Evolutionary conservation across 1,284 basidiomycete species (phyloP), one percentile per base, ranked within the genome.

Genomic region (Tylopilus sp.): DNA sequence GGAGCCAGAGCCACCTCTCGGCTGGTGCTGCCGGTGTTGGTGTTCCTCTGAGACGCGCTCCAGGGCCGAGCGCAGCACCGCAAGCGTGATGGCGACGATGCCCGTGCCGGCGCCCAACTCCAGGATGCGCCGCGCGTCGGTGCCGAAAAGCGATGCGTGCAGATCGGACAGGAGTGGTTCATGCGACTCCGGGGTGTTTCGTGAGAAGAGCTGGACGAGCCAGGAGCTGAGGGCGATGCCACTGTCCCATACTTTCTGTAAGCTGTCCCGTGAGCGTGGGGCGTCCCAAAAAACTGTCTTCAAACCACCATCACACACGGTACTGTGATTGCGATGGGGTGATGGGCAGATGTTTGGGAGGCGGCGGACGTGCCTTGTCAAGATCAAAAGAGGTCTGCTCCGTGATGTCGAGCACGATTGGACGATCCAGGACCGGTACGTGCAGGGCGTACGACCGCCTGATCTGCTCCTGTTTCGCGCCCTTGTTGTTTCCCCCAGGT

Each of bases 171-270:
- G 21, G 13, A 64, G 43, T 6, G 0, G 3, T 6, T 28, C 26
- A 9, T 31, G 30, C 6, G 11, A 10, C 19, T 30, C 42, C 15
- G 36, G 30, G 0, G 6, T 18, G 18, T 41, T 46, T 19, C 30
- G 49, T 1, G 48, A 37, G 39, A 55, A 63, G 48, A 74, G 66
- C 54, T 66, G 66, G 13, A 74, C 68, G 15, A 92, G 71, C 88
- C 89, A 92, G 0, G 87, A 79, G 48, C 84, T 82, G 19, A 92
- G 70, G 2, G 87, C 89, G 41, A 92, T 76, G 2, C 90, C 91
- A 48, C 89, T 93, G 65, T 94, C 92, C 92, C 91, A 93, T 44
- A 93, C 79, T 89, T 93, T 94, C 91, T 93, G 70, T 12, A 23
- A 48, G 46, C 57, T 46, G 10, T 6, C 10, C 16, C 28, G 31